Conservation (phyloP, 176 grass and related monocot genomes). For the Carex myosuroides region DNA sequence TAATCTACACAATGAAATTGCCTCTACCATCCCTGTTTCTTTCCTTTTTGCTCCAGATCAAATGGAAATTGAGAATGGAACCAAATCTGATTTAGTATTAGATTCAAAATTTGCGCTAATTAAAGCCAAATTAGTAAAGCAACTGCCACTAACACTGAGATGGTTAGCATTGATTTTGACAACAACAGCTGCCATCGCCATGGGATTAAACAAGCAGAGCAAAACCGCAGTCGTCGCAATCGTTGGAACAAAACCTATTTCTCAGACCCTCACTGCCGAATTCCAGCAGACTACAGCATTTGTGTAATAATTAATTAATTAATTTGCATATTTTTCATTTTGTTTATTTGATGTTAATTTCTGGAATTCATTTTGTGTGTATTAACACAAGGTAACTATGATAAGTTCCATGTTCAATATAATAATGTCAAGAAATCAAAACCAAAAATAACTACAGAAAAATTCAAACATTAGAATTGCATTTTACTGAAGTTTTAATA, state of each 20-base stretch:
- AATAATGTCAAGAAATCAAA: neutral
- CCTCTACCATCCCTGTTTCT: neutral
- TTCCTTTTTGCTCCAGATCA: neutral
- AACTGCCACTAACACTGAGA: slow-evolving; percentile 35
- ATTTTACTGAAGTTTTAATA: neutral
- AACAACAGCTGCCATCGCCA: slow-evolving; percentile 37
- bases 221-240: slow-evolving; percentile 48
- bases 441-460: neutral
- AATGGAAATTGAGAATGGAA: slow-evolving; percentile 43
- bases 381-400: neutral
- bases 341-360: neutral
- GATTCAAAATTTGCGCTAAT: slow-evolving; percentile 2
- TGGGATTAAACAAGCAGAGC: slow-evolving; percentile 64
- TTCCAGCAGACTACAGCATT: slow-evolving; percentile 65
- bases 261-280: slow-evolving; percentile 48
- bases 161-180: slow-evolving; percentile 27
- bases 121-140: slow-evolving; percentile 26
- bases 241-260: slow-evolving; percentile 52
- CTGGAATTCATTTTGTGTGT: neutral
- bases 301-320: slow-evolving; percentile 33
- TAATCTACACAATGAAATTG: neutral
- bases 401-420: neutral
- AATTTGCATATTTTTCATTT: neutral
- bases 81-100: slow-evolving; percentile 14
- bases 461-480: neutral